These are phyloP conservation scores for Juncus effusus DNA, from an alignment of 176 grass and related monocot genomes.

Conservation along the genomic window DNA sequence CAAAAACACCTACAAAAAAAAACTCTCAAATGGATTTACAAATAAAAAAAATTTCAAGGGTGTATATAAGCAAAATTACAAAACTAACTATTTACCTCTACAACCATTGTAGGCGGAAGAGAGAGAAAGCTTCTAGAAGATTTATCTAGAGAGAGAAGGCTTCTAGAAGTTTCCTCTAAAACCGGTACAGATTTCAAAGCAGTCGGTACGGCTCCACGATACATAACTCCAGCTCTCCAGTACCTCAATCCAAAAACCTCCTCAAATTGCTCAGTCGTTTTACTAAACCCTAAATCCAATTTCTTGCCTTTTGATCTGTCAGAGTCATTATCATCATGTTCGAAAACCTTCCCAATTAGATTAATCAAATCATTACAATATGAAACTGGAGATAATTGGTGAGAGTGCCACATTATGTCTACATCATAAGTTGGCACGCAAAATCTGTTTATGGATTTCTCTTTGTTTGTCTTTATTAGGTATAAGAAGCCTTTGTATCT, in stretches of 20 bases:
- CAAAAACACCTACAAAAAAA: conserved; percentile 62
- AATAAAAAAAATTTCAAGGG: background rate
- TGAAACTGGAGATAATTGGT: conserved; percentile 60
- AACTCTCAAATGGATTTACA: background rate
- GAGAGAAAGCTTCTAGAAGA: conserved; percentile 13
- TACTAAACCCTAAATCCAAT: conserved; percentile 58
- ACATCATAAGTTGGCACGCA: conserved; percentile 75
- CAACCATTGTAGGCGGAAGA: conserved; percentile 30
- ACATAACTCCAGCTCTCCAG: conserved; percentile 78
- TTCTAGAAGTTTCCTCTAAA: conserved; percentile 7
- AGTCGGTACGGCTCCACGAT: conserved; percentile 59
- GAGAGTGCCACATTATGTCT: conserved; percentile 87
- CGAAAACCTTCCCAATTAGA: conserved; percentile 65
- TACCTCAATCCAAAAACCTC: conserved; percentile 72
- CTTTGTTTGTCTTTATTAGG: conserved; percentile 70
- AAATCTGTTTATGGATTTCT: conserved; percentile 53
- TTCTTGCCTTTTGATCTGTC: conserved; percentile 73
- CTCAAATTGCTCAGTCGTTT: conserved; percentile 62
- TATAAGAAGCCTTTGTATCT: conserved; percentile 80
- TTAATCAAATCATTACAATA: conserved; percentile 59
- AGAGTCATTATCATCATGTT: conserved; percentile 78
- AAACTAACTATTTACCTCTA: conserved; percentile 45
- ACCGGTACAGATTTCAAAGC: conserved; percentile 42
- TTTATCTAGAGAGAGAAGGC: background rate
- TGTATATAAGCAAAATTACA: background rate